phyloP scores from a whole-genome alignment of 176 grass and related monocot genomes.

The Rhynchospora breviuscula region DNA sequence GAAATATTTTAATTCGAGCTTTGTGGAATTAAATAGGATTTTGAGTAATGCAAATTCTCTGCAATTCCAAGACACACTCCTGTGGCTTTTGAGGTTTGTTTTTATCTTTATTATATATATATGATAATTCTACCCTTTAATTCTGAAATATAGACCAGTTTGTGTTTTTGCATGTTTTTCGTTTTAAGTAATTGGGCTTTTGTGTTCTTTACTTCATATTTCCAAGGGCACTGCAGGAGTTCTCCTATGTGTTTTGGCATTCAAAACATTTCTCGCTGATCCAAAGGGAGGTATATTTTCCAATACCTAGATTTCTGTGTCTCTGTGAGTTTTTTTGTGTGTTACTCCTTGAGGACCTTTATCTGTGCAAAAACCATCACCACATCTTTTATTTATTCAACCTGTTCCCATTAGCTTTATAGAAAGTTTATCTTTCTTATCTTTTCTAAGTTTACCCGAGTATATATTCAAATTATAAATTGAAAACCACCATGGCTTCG shows the following conservation, averaged over 20 bases:
- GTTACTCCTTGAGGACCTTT: not conserved
- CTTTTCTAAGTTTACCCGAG: not conserved
- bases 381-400: not conserved
- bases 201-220: conserved; percentile 22
- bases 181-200: not conserved
- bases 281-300: conserved; percentile 51
- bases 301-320: not conserved
- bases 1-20: not conserved
- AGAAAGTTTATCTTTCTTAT: not conserved
- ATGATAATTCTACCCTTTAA: not conserved
- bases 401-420: not conserved
- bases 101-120: not conserved
- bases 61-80: conserved; percentile 64
- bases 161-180: conserved; percentile 9
- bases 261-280: conserved; percentile 31
- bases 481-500: not conserved
- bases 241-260: conserved; percentile 45
- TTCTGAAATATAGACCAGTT: not conserved
- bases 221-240: conserved; percentile 77
- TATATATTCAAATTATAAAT: not conserved
- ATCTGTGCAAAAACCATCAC: not conserved
- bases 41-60: conserved; percentile 59
- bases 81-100: conserved; percentile 79
- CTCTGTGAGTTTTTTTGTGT: not conserved
- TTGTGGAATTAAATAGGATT: conserved; percentile 40